phyloP scores from a whole-genome alignment of 257 asterid genomes.

The Nicotiana tomentosiformis region DNA sequence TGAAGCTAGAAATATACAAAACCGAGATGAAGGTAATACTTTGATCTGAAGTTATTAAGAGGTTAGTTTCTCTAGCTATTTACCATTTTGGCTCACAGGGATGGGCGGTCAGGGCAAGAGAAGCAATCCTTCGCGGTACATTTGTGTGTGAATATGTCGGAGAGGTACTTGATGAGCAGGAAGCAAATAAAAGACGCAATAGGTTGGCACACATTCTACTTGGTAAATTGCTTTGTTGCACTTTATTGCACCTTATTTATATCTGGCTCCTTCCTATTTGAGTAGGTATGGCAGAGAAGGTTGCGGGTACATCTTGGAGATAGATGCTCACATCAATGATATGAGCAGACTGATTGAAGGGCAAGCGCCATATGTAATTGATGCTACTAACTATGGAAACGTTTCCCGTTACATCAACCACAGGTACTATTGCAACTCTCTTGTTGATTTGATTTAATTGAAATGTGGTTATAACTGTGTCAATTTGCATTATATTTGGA shows the following conservation, averaged over 20 bases:
- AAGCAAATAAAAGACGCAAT: conserved; percentile 72
- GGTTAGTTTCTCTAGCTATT: neutral
- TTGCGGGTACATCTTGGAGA: conserved; percentile 59
- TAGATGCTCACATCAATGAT: conserved; percentile 66
- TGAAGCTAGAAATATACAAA: conserved; percentile 86
- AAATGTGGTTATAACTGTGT: neutral
- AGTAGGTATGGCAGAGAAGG: conserved; percentile 61
- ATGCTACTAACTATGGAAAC: conserved; percentile 82
- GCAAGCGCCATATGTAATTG: conserved; percentile 65
- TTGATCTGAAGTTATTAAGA: conserved; percentile 5
- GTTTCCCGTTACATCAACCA: conserved; percentile 96
- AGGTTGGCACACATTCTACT: conserved; percentile 39
- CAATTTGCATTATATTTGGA: conserved; percentile 2
- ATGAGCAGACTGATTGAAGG: conserved; percentile 85
- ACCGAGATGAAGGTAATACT: conserved; percentile 72
- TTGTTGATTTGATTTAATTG: neutral
- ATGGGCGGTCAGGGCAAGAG: conserved; percentile 95
- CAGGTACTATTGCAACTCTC: conserved; percentile 47
- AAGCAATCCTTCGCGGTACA: conserved; percentile 79
- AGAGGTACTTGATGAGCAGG: conserved; percentile 78
- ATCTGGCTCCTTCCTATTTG: neutral
- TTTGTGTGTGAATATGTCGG: conserved; percentile 94
- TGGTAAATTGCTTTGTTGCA: neutral
- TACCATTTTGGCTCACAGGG: conserved; percentile 55
- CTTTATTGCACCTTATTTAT: conserved; percentile 2